Evolutionary conservation across 768 basidiomycete genomes (phyloP), one percentile per base, ranked within the genome.

Genomic region (Boletus patriciae): DNA sequence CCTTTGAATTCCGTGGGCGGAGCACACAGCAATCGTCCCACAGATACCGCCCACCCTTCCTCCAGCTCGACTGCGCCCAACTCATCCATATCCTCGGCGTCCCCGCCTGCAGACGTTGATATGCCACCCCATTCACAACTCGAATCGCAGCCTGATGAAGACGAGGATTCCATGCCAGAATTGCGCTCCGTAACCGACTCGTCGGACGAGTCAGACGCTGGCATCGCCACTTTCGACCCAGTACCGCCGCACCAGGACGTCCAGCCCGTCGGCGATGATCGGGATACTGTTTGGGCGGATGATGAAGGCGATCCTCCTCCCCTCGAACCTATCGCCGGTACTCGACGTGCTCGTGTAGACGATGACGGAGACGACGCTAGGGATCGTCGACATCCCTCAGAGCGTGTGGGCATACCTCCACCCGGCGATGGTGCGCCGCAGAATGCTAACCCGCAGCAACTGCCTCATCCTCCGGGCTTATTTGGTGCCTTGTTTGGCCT

Each of bases 371-470:
- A 88, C 59, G 77, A 79, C 8, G 83, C 83, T 13, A 72, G 85
- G 38, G 83, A 87, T 63, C 77, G 80, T 54, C 78, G 86, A 54
- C 85, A 87, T 63, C 85, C 87, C 18, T 84, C 83, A 21, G 80
- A 87, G 67, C 82, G 86, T 48, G 70, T 74, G 50, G 52, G 72
- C 44, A 68, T 62, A 47, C 50, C 66, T 41, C 63, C 63, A 21
- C 62, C 10, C 36, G 64, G 47, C 25, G 57, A 65, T 25, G 43
- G 64, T 46, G 62, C 56, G 59, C 68, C 64, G 51, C 69, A 67
- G 47, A 64, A 59, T 41, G 46, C 62, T 52, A 23, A 67, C 51
- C 52, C 59, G 44, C 65, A 62, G 46, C 73, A 63, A 40, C 65
- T 37, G 6, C 58, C 50, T 13, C 62, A 23, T 29, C 49, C 52